These are phyloP conservation scores for Acanthamoeba lenticulata DNA, from an alignment of 208 protist genomes.

Conservation along the genomic window DNA sequence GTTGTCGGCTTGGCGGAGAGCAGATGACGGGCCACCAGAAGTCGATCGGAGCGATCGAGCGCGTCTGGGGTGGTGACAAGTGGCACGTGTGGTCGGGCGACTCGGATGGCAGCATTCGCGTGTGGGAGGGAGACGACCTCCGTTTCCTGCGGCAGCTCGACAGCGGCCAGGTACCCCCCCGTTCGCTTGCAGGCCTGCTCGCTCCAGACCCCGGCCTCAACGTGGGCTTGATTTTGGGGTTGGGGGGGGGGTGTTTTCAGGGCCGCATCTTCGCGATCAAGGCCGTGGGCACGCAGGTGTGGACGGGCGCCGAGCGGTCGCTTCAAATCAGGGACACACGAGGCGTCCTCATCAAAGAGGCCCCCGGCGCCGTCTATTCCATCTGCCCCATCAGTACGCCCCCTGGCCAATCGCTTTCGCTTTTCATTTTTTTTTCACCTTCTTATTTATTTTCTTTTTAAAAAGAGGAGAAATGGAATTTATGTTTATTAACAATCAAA, in stretches of 20 bases:
- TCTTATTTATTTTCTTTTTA: neutral
- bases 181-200: neutral
- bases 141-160: slow-evolving; percentile 22
- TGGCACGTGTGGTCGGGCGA: slow-evolving; percentile 52
- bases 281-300: neutral
- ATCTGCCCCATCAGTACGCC: neutral
- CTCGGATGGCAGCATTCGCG: slow-evolving; percentile 31
- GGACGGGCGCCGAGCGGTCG: slow-evolving; percentile 10
- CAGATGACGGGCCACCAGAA: slow-evolving; percentile 10
- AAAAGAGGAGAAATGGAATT: no score
- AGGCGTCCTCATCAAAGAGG: slow-evolving; percentile 35
- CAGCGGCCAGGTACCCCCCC: neutral
- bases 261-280: slow-evolving; percentile 30
- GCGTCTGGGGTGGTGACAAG: neutral
- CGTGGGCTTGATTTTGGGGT: no score
- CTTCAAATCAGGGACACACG: slow-evolving; percentile 37
- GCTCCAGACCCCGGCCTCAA: neutral
- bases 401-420: neutral
- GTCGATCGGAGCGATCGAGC: neutral
- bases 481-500: neutral
- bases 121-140: slow-evolving; percentile 52
- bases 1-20: neutral
- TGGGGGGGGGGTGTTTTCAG: no score
- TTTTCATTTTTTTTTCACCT: neutral
- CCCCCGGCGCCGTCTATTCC: neutral